phyloP scores from a whole-genome alignment of 331 rosid genomes.

The Cydonia oblonga region DNA sequence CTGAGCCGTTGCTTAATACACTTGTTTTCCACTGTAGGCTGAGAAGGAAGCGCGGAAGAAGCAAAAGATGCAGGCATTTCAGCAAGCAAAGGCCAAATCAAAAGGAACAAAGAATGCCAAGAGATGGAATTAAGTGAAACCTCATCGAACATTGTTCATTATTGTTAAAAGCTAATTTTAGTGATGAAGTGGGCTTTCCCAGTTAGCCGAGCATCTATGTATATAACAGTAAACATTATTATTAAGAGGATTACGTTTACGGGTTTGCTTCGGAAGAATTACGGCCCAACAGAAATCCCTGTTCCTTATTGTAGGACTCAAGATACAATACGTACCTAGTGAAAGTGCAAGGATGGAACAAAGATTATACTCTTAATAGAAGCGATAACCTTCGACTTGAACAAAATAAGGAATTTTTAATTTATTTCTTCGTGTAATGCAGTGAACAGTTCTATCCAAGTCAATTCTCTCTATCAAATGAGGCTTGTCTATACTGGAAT shows the following conservation, averaged over 20 bases:
- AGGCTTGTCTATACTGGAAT: background rate
- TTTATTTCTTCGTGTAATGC: too few relatives aligned
- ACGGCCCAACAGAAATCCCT: background rate
- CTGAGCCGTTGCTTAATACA: background rate
- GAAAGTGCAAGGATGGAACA: too few relatives aligned
- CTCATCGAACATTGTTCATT: background rate
- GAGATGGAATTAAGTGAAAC: conserved; percentile 68
- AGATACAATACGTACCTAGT: too few relatives aligned
- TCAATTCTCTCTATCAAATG: too few relatives aligned
- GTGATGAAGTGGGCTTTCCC: background rate
- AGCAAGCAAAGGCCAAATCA: conserved; percentile 82
- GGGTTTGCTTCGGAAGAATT: background rate
- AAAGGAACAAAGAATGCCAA: conserved; percentile 66
- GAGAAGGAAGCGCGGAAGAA: conserved; percentile 93
- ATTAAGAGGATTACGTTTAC: background rate
- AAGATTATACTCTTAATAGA: too few relatives aligned
- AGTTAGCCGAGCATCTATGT: background rate
- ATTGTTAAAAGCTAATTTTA: background rate
- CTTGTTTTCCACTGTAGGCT: conserved; percentile 27
- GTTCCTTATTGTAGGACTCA: too few relatives aligned
- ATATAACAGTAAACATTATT: background rate
- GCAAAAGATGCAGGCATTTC: conserved; percentile 83
- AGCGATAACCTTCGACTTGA: too few relatives aligned
- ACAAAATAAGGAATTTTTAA: too few relatives aligned
- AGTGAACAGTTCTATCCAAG: too few relatives aligned